Conservation (phyloP, 2,329 filamentous ascomycete species). For the Coniochaeta sp. region DNA sequence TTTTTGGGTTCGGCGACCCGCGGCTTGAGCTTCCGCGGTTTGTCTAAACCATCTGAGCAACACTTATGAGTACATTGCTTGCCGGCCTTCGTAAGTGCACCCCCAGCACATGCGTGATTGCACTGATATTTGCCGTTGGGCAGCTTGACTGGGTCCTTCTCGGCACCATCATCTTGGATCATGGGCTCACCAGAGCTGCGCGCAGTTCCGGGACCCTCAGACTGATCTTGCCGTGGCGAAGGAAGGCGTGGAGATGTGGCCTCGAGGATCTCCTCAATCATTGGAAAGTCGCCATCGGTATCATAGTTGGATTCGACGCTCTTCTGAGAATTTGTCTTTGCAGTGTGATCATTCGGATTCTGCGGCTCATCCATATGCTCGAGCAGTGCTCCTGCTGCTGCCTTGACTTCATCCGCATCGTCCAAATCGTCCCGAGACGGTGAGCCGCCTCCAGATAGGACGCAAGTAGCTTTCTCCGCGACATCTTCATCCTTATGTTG, state of each 20-base stretch:
- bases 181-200: neutral
- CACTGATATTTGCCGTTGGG: conserved; percentile 68
- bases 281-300: conserved; percentile 36
- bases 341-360: neutral
- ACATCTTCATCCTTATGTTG: neutral
- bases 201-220: neutral
- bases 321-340: conserved; percentile 4
- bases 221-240: neutral
- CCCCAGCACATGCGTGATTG: conserved; percentile 56
- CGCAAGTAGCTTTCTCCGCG: neutral
- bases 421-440: conserved; percentile 10
- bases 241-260: neutral
- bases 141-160: conserved; percentile 40
- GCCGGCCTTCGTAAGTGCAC: conserved; percentile 26
- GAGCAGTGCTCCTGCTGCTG: conserved; percentile 9
- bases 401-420: conserved; percentile 30
- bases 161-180: conserved; percentile 1
- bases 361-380: no score
- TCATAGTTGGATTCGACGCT: conserved; percentile 5
- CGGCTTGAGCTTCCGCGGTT: conserved; percentile 39
- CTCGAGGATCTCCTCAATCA: conserved; percentile 43
- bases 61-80: conserved; percentile 62
- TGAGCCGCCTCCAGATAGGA: neutral
- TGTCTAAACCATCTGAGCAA: conserved; percentile 64
- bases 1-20: conserved; percentile 13